Evolutionary conservation across 139 green algal genomes (phyloP), one percentile per base, ranked within the genome.

Genomic region (Yamagishiella unicocca): DNA sequence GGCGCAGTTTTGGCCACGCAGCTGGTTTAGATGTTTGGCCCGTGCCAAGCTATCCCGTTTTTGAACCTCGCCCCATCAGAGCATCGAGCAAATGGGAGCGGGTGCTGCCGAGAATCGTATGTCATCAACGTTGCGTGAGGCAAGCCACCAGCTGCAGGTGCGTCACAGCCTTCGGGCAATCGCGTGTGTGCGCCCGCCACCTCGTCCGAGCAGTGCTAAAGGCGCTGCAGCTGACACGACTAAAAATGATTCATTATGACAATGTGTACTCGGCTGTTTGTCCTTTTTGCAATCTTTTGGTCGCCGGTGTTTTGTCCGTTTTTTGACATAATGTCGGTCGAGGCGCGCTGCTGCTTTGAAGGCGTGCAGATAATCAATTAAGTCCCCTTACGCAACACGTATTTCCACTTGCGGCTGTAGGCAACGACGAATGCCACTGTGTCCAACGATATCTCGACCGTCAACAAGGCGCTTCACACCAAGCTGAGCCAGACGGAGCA

Each of bases 401-500:
- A n/a, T n/a, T n/a, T n/a, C n/a, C n/a, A 12, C 50, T 58, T 58
- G 50, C 50, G 50, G 50, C 50, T 55, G 40, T 55, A 87, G 82
- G 45, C 62, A 5, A 58, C 35, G 8, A 58, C 82, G 7, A 71
- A 71, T 29, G 40, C 35, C 4, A 71, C 37, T 3, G 67, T 87
- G 3, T 67, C 67, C 1, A 87, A 87, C 45, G 82, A 87, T 67
- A 79, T 87, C 3, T 43, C 37, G 5, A 27, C 31, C 6, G 82
- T 87, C 67, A 74, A 87, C 67, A 71, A 55, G 25, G 50, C 82
- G 35, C 67, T 87, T 10, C 50, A 46, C 2, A 61, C 67, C 25
- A 87, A 87, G 45, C 46, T 87, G 4, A 50, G 10, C 12, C 82
- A 87, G 50, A 87, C 82, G 24, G 82, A 87, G 82, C 50, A 70